phyloP scores from a whole-genome alignment of 2,329 filamentous ascomycete species.

The Fusarium temperatum region DNA sequence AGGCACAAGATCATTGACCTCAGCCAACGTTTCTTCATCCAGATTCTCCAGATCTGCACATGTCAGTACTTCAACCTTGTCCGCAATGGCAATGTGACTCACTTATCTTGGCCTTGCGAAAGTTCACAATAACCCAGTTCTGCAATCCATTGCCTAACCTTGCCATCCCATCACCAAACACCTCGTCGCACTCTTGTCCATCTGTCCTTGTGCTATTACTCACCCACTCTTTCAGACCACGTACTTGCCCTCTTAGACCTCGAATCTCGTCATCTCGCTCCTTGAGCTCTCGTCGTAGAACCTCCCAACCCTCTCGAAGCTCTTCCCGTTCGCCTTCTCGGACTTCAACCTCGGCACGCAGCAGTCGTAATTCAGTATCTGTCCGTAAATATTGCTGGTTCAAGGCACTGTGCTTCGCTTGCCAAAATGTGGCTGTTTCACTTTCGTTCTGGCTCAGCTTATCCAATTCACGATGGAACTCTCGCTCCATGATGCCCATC shows the following conservation, averaged over 20 bases:
- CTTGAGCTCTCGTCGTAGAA: constrained; percentile 55
- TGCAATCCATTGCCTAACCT: constrained; percentile 73
- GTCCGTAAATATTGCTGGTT: constrained; percentile 62
- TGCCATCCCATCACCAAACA: constrained; percentile 69
- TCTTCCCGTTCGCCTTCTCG: constrained; percentile 58
- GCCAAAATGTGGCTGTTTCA: constrained; percentile 66
- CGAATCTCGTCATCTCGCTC: constrained; percentile 66
- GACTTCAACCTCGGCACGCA: constrained; percentile 59
- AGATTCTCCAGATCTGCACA: constrained; percentile 55
- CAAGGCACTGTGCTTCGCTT: constrained; percentile 62
- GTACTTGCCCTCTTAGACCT: constrained; percentile 66
- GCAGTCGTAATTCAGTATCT: constrained; percentile 62
- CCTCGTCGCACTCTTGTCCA: constrained; percentile 71
- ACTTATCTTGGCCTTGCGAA: constrained; percentile 69
- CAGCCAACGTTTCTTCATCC: constrained; percentile 52
- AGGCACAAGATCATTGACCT: constrained; percentile 61
- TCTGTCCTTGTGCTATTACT: constrained; percentile 71
- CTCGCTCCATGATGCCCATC: constrained; percentile 60
- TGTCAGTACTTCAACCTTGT: neutral
- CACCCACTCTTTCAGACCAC: constrained; percentile 76
- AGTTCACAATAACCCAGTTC: constrained; percentile 78
- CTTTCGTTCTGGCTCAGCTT: constrained; percentile 62
- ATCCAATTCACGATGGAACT: constrained; percentile 64
- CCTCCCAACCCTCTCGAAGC: constrained; percentile 60
- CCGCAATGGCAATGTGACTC: constrained; percentile 26